phyloP scores from a whole-genome alignment of 2,329 filamentous ascomycete species.

The Fusarium sp. region DNA sequence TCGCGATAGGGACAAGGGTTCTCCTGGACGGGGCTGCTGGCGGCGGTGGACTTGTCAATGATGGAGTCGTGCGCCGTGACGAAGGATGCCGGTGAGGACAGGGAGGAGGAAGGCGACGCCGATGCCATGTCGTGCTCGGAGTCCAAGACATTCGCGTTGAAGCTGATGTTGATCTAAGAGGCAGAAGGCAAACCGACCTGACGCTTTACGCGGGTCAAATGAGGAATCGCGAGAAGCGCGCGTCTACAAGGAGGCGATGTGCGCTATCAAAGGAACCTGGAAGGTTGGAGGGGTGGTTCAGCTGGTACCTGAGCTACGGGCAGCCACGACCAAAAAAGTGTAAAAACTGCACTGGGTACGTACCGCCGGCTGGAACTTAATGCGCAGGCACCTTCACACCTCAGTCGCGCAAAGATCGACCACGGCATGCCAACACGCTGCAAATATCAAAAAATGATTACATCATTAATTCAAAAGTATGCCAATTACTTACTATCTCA shows the following conservation, averaged over 20 bases:
- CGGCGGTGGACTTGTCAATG: constrained; percentile 52
- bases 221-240: constrained; percentile 38
- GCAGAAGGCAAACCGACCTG: constrained; percentile 11
- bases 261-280: constrained; percentile 25
- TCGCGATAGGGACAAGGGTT: constrained; percentile 64
- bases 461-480: too few relatives aligned
- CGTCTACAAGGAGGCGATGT: constrained; percentile 25
- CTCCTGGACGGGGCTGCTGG: constrained; percentile 54
- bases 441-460: too few relatives aligned
- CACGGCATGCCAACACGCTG: too few relatives aligned
- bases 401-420: too few relatives aligned
- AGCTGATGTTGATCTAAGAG: constrained; percentile 7
- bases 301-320: constrained; percentile 32
- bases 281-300: constrained; percentile 20
- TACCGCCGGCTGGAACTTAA: constrained; percentile 25
- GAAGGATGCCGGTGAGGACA: constrained; percentile 55
- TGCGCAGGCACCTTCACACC: neutral
- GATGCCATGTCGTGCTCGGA: constrained; percentile 41
- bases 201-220: constrained; percentile 39
- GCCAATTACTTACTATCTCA: too few relatives aligned
- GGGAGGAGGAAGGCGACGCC: constrained; percentile 39
- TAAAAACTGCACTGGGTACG: constrained; percentile 31
- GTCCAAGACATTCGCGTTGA: constrained; percentile 31
- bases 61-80: constrained; percentile 54
- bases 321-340: constrained; percentile 18